Conservation (phyloP, 495 filamentous ascomycete genomes). For the Monascus purpureus region DNA sequence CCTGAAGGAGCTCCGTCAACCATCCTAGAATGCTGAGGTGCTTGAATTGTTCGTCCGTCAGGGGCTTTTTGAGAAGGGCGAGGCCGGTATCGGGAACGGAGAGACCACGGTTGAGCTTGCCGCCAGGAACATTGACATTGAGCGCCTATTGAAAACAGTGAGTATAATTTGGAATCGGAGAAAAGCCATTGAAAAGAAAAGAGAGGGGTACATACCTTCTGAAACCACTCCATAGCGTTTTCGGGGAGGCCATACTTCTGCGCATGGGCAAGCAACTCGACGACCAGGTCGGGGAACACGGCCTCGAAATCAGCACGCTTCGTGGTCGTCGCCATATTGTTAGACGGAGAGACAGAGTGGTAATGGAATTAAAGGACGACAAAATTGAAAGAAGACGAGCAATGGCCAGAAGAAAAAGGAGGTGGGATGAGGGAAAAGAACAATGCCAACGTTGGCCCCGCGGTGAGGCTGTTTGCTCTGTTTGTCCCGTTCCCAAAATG, state of each 20-base stretch:
- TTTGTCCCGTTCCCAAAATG: not conserved
- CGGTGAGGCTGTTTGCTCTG: conserved; percentile 1
- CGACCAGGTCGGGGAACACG: conserved; percentile 66
- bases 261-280: conserved; percentile 61
- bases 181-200: conserved; percentile 6
- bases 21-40: conserved; percentile 75
- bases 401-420: conserved; percentile 1
- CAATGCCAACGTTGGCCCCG: not conserved
- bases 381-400: conserved; percentile 1
- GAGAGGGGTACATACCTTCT: conserved; percentile 41
- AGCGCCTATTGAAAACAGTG: conserved; percentile 41
- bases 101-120: conserved; percentile 98
- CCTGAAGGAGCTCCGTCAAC: conserved; percentile 95
- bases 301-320: conserved; percentile 76
- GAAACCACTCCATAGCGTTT: conserved; percentile 75
- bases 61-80: conserved; percentile 56
- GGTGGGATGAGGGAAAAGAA: too few species aligned
- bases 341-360: conserved; percentile 1
- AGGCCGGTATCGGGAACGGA: conserved; percentile 85
- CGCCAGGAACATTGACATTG: conserved; percentile 74
- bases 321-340: conserved; percentile 48
- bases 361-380: too few species aligned
- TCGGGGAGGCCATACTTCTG: conserved; percentile 68
- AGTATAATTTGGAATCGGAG: conserved; percentile 3
- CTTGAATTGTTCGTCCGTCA: conserved; percentile 72